Conservation (phyloP, 2,329 filamentous ascomycete genomes). For the Dactylellina parvicollis region DNA sequence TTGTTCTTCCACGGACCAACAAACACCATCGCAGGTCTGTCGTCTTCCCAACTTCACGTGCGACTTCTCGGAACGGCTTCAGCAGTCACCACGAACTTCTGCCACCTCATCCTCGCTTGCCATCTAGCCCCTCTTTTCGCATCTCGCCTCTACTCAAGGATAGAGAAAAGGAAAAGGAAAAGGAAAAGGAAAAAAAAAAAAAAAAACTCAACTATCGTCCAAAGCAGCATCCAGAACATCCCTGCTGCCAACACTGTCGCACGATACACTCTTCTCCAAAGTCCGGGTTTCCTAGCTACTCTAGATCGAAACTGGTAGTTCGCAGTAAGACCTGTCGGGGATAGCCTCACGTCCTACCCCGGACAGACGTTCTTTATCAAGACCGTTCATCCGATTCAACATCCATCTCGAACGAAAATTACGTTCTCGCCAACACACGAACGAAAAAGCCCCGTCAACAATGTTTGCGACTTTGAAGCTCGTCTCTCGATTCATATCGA, state of each 20-base stretch:
- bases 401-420: constrained; percentile 2
- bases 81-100: constrained; percentile 47
- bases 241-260: constrained; percentile 45
- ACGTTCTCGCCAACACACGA: not conserved
- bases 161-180: not conserved
- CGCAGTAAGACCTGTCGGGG: constrained; percentile 27
- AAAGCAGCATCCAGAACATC: constrained; percentile 37
- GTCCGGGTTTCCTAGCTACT: constrained; percentile 42
- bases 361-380: constrained; percentile 40
- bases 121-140: constrained; percentile 48
- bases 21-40: constrained; percentile 19
- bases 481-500: constrained; percentile 79
- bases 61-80: constrained; percentile 53
- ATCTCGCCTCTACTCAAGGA: constrained; percentile 31
- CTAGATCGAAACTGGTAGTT: constrained; percentile 48
- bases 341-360: constrained; percentile 42
- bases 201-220: constrained; percentile 1
- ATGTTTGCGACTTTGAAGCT: constrained; percentile 57
- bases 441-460: not conserved
- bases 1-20: no score
- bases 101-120: constrained; percentile 15
- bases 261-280: constrained; percentile 29
- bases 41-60: constrained; percentile 41
- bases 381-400: constrained; percentile 39
- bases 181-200: not conserved